A percentile compares a stretch with the other conserved stretches of the same genome.
phyloP scores from a whole-genome alignment of 2,329 filamentous ascomycete genomes.

The Dothidotthia symphoricarpi region DNA sequence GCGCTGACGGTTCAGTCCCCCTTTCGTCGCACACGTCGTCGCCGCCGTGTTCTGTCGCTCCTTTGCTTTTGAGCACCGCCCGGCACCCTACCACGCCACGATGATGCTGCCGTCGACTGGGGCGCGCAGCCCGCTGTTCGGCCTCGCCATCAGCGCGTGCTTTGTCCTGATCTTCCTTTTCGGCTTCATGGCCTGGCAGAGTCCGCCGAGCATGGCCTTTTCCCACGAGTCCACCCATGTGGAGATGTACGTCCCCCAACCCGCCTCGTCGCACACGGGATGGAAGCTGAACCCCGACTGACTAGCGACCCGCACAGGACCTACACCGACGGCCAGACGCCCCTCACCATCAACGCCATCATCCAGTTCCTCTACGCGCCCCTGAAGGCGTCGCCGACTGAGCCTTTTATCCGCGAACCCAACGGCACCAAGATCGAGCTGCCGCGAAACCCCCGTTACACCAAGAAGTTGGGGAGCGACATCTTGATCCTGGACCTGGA shows the following conservation, averaged over 20 bases:
- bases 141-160: constrained; percentile 32
- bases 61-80: constrained; percentile 5
- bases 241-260: constrained; percentile 24
- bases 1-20: constrained; percentile 10
- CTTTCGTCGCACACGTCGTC: constrained; percentile 13
- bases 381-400: constrained; percentile 27
- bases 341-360: constrained; percentile 33
- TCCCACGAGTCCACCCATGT: constrained; percentile 18
- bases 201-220: constrained; percentile 27
- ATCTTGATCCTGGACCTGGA: constrained; percentile 39
- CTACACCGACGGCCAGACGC: constrained; percentile 21
- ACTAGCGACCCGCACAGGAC: constrained; percentile 18
- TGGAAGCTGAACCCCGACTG: constrained; percentile 8
- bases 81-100: constrained; percentile 8
- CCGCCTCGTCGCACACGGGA: constrained; percentile 1
- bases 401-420: constrained; percentile 32
- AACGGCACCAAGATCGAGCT: constrained; percentile 32
- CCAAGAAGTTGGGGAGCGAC: constrained; percentile 35
- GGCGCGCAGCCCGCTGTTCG: constrained; percentile 33
- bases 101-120: constrained; percentile 35
- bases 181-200: constrained; percentile 37
- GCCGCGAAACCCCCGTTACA: constrained; percentile 33
- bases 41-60: constrained; percentile 9
- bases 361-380: constrained; percentile 34
- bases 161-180: constrained; percentile 35